Percentiles rank a stretch among this genome's conserved stretches.
Conservation (phyloP, 2,329 filamentous ascomycete genomes). For the Epichloe scottii region DNA sequence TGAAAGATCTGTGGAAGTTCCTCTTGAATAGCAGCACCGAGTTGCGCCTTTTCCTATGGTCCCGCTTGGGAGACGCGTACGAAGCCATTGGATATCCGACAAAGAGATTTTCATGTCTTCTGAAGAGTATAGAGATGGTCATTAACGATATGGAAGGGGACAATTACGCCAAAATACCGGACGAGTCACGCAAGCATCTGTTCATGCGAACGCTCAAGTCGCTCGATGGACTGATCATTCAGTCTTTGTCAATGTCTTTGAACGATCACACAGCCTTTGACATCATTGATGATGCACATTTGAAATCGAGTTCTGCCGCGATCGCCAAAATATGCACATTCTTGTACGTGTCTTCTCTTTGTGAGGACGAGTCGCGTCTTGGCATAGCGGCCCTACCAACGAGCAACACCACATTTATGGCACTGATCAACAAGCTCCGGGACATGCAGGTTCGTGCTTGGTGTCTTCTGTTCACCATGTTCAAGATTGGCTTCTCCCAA, state of each 20-base stretch:
- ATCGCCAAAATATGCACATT: constrained; percentile 61
- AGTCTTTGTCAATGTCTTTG: constrained; percentile 55
- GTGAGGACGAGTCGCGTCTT: constrained; percentile 75
- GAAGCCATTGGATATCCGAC: constrained; percentile 71
- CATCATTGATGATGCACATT: constrained; percentile 68
- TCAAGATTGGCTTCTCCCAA: constrained; percentile 67
- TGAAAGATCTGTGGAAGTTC: constrained; percentile 76
- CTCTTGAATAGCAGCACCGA: constrained; percentile 70
- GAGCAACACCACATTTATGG: constrained; percentile 41
- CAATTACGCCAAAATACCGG: constrained; percentile 45
- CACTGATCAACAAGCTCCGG: constrained; percentile 53
- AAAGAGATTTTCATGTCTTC: constrained; percentile 76
- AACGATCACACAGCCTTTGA: constrained; percentile 63
- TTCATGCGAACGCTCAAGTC: constrained; percentile 68
- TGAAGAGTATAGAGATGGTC: constrained; percentile 78
- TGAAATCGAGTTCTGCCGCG: constrained; percentile 59
- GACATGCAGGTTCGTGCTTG: constrained; percentile 82
- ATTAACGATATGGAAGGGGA: constrained; percentile 50
- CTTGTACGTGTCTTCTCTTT: constrained; percentile 66
- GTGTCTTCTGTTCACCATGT: constrained; percentile 72
- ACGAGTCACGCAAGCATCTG: constrained; percentile 53
- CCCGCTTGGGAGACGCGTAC: constrained; percentile 81
- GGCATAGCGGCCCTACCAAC: constrained; percentile 54
- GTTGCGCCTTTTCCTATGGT: constrained; percentile 78
- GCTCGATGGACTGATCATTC: constrained; percentile 63